Conservation (phyloP, 805 yeast genomes). For the Lipomyces chichibuensis region DNA sequence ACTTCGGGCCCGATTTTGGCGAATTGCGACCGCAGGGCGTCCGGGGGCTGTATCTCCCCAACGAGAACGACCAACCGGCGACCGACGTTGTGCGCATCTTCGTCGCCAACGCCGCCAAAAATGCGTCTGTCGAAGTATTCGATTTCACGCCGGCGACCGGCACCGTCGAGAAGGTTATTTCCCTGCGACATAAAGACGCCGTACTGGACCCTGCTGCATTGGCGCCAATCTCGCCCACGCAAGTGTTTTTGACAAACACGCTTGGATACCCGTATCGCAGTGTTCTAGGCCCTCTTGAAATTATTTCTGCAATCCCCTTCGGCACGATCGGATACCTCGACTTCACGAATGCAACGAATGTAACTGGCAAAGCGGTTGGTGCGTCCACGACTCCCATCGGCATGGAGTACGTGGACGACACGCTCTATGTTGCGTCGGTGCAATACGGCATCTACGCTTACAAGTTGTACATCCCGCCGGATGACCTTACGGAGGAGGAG, state of each 20-base stretch:
- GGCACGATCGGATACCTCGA: slow-evolving; percentile 35
- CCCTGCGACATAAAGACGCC: slow-evolving; percentile 30
- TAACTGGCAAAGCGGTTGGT: slow-evolving; percentile 32
- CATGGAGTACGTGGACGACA: slow-evolving; percentile 27
- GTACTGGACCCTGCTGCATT: slow-evolving; percentile 30
- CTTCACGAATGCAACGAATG: slow-evolving; percentile 32
- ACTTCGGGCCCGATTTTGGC: slow-evolving; percentile 27
- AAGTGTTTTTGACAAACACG: slow-evolving; percentile 31
- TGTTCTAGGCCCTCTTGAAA: slow-evolving; percentile 19
- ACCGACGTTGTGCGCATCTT: slow-evolving; percentile 27
- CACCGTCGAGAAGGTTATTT: slow-evolving; percentile 14
- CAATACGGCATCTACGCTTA: slow-evolving; percentile 33
- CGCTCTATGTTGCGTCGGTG: slow-evolving; percentile 25
- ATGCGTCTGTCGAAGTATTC: slow-evolving; percentile 33
- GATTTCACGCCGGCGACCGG: slow-evolving; percentile 25
- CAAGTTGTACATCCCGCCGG: slow-evolving; percentile 31
- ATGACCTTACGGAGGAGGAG: slow-evolving; percentile 23
- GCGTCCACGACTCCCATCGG: slow-evolving; percentile 33
- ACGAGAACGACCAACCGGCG: slow-evolving; percentile 2
- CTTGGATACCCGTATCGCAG: slow-evolving; percentile 30
- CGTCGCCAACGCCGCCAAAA: slow-evolving; percentile 31
- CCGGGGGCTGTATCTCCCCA: slow-evolving; percentile 9
- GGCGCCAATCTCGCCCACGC: slow-evolving; percentile 28
- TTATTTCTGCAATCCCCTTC: slow-evolving; percentile 29
- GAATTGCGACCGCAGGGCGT: slow-evolving; percentile 36